Conservation (phyloP, 345 rosid genomes). For the Raphanus raphanistrum region DNA sequence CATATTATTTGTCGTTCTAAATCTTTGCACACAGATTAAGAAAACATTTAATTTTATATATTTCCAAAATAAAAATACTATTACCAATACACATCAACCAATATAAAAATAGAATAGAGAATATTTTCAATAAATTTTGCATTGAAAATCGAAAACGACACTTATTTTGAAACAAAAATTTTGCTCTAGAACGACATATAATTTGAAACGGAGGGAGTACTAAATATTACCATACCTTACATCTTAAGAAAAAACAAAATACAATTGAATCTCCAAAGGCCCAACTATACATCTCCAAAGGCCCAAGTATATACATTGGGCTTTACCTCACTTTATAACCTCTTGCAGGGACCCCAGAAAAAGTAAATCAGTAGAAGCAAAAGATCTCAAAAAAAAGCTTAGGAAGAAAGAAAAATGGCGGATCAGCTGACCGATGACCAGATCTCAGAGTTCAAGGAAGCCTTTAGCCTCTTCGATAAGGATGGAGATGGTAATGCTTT, state of each 20-base stretch:
- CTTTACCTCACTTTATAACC: background rate
- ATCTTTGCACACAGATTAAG: no score
- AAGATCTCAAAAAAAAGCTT: background rate
- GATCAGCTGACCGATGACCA: slow-evolving; percentile 57
- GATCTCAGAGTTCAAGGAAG: slow-evolving; percentile 52
- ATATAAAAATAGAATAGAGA: no score
- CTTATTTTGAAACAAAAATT: no score
- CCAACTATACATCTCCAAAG: background rate
- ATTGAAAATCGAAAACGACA: no score
- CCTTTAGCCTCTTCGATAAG: slow-evolving; percentile 47
- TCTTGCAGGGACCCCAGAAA: background rate
- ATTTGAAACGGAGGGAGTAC: no score
- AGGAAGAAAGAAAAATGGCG: slow-evolving; percentile 38
- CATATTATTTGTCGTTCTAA: no score
- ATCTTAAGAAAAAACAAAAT: background rate
- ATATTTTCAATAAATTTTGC: no score
- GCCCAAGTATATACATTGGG: background rate
- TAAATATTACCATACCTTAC: background rate
- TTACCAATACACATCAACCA: no score
- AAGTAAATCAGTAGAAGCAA: background rate
- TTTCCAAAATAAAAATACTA: no score
- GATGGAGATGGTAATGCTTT: slow-evolving; percentile 55
- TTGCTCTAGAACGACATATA: no score
- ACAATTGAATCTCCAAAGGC: background rate
- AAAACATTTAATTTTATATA: no score